phyloP scores from a whole-genome alignment of 768 basidiomycete species.

The Suillus decipiens region DNA sequence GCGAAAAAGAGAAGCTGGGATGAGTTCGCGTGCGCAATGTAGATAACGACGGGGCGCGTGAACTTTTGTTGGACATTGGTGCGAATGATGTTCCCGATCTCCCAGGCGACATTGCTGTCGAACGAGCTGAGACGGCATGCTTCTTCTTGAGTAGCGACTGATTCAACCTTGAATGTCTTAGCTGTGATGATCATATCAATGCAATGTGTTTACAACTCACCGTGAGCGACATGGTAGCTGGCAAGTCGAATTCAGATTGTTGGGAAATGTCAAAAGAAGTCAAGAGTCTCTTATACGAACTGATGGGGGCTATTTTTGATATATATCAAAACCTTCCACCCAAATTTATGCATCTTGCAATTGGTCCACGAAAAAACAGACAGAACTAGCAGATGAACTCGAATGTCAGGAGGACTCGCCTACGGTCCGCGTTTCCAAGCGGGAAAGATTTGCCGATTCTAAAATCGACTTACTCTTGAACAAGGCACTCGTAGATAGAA shows the following conservation, averaged over 20 bases:
- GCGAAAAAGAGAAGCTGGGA: conserved; percentile 35
- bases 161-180: conserved; percentile 17
- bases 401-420: not conserved
- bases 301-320: not conserved
- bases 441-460: not conserved
- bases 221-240: conserved; percentile 16
- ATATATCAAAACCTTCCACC: not conserved
- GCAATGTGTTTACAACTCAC: conserved; percentile 2
- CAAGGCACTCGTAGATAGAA: not conserved
- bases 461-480: not conserved
- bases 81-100: conserved; percentile 32
- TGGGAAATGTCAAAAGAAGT: not conserved
- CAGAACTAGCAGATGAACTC: not conserved
- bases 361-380: not conserved
- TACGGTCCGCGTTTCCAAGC: conserved; percentile 3
- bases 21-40: conserved; percentile 31
- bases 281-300: not conserved
- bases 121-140: conserved; percentile 29
- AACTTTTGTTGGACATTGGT: conserved; percentile 19
- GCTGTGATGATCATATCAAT: not conserved
- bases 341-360: not conserved
- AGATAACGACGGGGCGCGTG: conserved; percentile 26
- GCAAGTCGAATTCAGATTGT: not conserved
- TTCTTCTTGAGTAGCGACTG: conserved; percentile 27
- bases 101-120: conserved; percentile 36